These are phyloP conservation scores for Exophiala alcalophila DNA, from an alignment of 2,329 filamentous ascomycete species.

Conservation along the genomic window DNA sequence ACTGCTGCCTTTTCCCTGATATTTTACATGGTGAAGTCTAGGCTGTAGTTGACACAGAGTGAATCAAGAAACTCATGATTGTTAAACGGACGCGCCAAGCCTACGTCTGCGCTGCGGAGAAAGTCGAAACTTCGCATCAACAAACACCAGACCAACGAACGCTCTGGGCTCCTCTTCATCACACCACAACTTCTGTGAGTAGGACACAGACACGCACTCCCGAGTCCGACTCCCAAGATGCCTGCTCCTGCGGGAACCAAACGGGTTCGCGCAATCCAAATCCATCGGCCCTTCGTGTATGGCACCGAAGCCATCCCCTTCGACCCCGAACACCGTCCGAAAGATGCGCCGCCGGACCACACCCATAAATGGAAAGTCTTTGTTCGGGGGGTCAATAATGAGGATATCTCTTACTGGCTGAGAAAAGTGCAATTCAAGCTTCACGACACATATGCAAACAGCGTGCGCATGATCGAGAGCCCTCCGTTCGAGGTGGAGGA, in stretches of 20 bases:
- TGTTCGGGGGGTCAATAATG: constrained; percentile 83
- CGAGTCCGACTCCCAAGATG: constrained; percentile 41
- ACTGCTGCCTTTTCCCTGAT: too few relatives aligned
- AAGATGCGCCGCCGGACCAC: constrained; percentile 78
- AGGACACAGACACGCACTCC: too few relatives aligned
- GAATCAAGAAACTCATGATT: too few relatives aligned
- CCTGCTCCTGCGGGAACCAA: constrained; percentile 54
- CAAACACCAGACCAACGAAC: too few relatives aligned
- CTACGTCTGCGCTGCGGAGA: too few relatives aligned
- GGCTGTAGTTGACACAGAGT: too few relatives aligned
- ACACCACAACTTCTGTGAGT: too few relatives aligned
- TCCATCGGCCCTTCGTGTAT: constrained; percentile 58
- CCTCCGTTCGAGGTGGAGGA: constrained; percentile 82
- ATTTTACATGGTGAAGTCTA: too few relatives aligned
- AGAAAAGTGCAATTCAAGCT: constrained; percentile 97
- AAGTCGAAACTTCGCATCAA: too few relatives aligned
- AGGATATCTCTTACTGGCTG: constrained; percentile 91
- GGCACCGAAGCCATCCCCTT: constrained; percentile 78
- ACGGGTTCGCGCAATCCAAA: constrained; percentile 50
- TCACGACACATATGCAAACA: constrained; percentile 93
- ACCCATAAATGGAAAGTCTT: constrained; percentile 97
- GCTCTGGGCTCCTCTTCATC: too few relatives aligned
- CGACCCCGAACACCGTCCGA: constrained; percentile 71
- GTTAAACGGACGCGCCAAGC: too few relatives aligned
- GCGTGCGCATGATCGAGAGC: constrained; percentile 77